Base-by-base conservation (phyloP, 2,329 filamentous ascomycete genomes). In the Trichophyton equinum region DNA sequence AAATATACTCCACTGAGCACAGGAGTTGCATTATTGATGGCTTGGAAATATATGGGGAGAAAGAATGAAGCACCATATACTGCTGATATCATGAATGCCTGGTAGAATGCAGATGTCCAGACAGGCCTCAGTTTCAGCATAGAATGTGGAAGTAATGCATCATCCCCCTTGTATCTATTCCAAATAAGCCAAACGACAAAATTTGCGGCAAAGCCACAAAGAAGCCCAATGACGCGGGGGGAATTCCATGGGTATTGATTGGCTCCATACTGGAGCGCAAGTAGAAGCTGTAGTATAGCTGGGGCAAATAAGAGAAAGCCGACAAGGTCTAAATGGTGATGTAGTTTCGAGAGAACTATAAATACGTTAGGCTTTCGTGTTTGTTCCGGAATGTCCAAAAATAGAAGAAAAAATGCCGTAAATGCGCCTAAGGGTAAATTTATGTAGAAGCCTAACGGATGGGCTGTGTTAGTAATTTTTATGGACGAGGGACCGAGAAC, bases 21-120 rank as follows among this genome's bases (percentile, higher is more conserved):
- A 0, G 75, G 72, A 0, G 70, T 67, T 9, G 70, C 68, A 9
- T 70, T 67, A 25, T 67, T 69, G 7, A 78, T 71, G 3, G 71
- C 68, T 57, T 78, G 76, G 59, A 77, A 77, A 60, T 74, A 78
- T 1, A 76, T 68, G 4, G 72, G 65, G 15, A 75, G 64, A 59
- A 73, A 74, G 62, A 68, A 74, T 27, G 64, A 60, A 4, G 65
- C 65, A 6, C 66, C 44, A 47, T 47, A 47, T 9, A 20, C 18
- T 47, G 8, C n/a, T 20, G 18, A 18, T 9, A 47, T 20, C 44
- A 9, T 47, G 44, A 9, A 47, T 40, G 44, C 20, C 44, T 20
- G 44, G 44, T 20, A 22, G 3, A 22, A 47, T 47, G 5, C 44
- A 20, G 44, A 18, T 9, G 20, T 20, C 44, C n/a, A 47, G 69